Evolutionary conservation across 768 basidiomycete genomes (phyloP).

Genomic region (Russula foetens): DNA sequence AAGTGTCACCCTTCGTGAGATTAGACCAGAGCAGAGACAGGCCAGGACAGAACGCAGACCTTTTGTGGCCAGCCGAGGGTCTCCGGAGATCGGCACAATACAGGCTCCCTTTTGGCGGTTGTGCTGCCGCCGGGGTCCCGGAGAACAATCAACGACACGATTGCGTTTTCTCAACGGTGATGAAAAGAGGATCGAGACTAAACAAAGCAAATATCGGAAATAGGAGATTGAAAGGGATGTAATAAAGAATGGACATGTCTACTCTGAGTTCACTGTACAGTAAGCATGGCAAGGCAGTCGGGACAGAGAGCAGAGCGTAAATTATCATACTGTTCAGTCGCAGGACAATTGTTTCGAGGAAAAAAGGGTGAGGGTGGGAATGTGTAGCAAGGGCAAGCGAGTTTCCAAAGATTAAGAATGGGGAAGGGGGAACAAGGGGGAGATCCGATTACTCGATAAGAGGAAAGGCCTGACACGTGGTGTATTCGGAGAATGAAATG

Average conservation of each 20-base stretch:
- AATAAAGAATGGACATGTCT: too few relatives aligned
- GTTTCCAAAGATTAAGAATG: too few relatives aligned
- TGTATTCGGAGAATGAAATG: conserved; percentile 5
- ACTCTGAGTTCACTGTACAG: too few relatives aligned
- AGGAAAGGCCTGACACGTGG: conserved; percentile 3
- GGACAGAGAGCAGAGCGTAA: too few relatives aligned
- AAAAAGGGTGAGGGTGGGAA: too few relatives aligned
- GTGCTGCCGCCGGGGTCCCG: neutral
- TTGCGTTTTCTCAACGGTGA: too few relatives aligned
- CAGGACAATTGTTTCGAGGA: too few relatives aligned
- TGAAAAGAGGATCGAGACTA: too few relatives aligned
- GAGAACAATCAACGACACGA: neutral
- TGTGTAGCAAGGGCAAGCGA: too few relatives aligned
- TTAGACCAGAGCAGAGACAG: neutral
- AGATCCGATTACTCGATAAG: conserved; percentile 10
- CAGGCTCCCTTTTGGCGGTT: neutral
- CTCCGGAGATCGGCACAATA: neutral
- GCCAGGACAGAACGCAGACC: neutral
- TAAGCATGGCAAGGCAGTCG: too few relatives aligned
- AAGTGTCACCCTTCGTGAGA: neutral
- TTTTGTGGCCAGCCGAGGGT: neutral
- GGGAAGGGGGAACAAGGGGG: neutral
- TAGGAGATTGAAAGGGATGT: neutral
- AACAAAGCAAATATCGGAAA: neutral
- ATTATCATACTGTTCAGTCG: too few relatives aligned